A percentile compares a stretch with the other conserved stretches of the same genome.
These are phyloP conservation scores for Xylariaceae sp. DNA, from an alignment of 2,329 filamentous ascomycete species.

Conservation along the genomic window DNA sequence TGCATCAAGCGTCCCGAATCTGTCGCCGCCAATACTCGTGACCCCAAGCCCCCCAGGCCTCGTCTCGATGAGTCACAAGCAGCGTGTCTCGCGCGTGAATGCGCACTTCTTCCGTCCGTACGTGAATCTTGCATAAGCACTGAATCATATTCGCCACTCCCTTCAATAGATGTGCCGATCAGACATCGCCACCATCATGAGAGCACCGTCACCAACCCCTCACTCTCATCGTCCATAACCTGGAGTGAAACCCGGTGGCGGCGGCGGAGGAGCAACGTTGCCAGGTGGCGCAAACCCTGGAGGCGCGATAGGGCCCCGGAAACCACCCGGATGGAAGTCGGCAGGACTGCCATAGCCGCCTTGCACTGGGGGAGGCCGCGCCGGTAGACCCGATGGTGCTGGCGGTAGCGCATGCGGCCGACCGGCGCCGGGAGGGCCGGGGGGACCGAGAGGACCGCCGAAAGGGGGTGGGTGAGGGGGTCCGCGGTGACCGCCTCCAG, in stretches of 20 bases:
- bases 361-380: slow-evolving; percentile 64
- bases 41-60: neutral
- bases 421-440: slow-evolving; percentile 29
- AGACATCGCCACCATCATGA: neutral
- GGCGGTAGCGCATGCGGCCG: slow-evolving; percentile 45
- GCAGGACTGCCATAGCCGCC: slow-evolving; percentile 63
- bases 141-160: neutral
- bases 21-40: neutral
- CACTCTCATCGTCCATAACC: slow-evolving; percentile 26
- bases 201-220: neutral
- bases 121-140: neutral
- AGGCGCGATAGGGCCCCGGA: slow-evolving; percentile 39
- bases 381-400: slow-evolving; percentile 54
- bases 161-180: neutral
- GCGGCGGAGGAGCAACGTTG: slow-evolving; percentile 25
- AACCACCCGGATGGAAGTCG: slow-evolving; percentile 43
- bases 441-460: slow-evolving; percentile 26
- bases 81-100: neutral
- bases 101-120: neutral
- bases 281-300: slow-evolving; percentile 42
- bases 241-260: slow-evolving; percentile 29
- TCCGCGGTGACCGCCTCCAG: slow-evolving; percentile 28
- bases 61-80: neutral
- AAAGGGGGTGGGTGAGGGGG: slow-evolving; percentile 32
- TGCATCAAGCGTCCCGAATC: neutral